Evolutionary conservation across 2,329 filamentous ascomycete genomes (phyloP), one percentile per base, ranked within the genome.

Genomic region (Xylaria multiplex): DNA sequence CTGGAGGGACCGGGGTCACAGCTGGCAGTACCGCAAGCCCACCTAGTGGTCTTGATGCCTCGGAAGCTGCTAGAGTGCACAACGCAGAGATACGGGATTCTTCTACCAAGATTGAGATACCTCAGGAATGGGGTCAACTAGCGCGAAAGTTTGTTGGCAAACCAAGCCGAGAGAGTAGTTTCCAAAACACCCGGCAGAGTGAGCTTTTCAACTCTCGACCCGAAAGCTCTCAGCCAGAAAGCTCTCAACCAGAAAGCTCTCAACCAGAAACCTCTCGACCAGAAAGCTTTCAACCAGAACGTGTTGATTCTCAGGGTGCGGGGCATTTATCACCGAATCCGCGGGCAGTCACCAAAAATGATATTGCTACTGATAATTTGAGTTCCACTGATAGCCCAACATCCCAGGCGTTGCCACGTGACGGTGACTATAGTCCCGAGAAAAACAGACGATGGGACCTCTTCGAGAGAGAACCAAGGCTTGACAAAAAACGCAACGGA

Each of bases 41-140:
- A 11, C 37, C 11, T 11, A 5, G 48, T 27, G 53, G 64, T 3
- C 57, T 59, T 45, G 52, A 24, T 11, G 45, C 52, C 14, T 32
- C 59, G 32, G 59, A 68, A 48, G 24, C 14, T 14, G 59, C 62
- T 8, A 53, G 48, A 13, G n/a, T n/a, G 16, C 49, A n/a, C 8
- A 43, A 65, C 42, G 50, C 32, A 14, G 40, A 46, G 8, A 49
- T 48, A 14, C 61, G 52, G 9, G 8, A 5, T n/a, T 3, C n/a
- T 6, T 2, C 16, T 6, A 8, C 3, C 27, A 54, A 37, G 16
- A 35, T 37, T 14, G 49, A 27, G 7, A 9, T 16, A 22, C 42
- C 62, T 55, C 43, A 59, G 62, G 64, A 69, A 70, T 66, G 69
- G 71, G 45, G 54, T 40, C 61, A 58, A 53, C 45, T 70, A 27